phyloP scores from a whole-genome alignment of 805 yeast genomes.

The Wickerhamiella hasegawae region DNA sequence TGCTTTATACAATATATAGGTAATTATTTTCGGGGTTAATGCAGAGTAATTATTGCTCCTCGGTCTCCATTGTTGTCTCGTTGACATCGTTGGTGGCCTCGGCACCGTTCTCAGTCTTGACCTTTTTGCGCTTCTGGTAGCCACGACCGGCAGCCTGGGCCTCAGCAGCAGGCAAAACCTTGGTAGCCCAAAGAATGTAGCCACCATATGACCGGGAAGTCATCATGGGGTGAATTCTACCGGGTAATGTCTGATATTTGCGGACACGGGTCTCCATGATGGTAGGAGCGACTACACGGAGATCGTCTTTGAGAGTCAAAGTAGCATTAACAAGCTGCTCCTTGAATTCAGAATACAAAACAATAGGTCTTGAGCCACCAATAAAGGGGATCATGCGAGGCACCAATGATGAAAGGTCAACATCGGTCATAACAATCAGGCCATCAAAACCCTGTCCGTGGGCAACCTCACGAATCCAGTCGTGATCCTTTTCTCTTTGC shows the following conservation, averaged over 20 bases:
- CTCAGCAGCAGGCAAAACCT: constrained; percentile 58
- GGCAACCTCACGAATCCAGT: constrained; percentile 29
- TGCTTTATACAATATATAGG: too few species aligned
- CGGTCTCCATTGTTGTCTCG: too few species aligned
- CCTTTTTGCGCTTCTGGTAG: constrained; percentile 4
- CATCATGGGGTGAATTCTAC: constrained; percentile 90
- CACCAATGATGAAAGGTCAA: constrained; percentile 50
- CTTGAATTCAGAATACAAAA: constrained; percentile 65
- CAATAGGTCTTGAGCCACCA: constrained; percentile 79
- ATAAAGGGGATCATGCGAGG: constrained; percentile 45
- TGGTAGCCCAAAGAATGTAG: constrained; percentile 57
- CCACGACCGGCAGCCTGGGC: constrained; percentile 46
- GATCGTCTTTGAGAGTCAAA: constrained; percentile 47
- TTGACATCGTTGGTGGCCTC: neutral
- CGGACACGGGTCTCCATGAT: constrained; percentile 70
- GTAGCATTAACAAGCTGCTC: constrained; percentile 65
- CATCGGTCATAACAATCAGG: constrained; percentile 53
- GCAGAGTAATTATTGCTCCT: too few species aligned
- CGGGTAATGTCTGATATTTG: constrained; percentile 82
- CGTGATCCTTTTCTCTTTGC: constrained; percentile 30
- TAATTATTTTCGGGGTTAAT: too few species aligned
- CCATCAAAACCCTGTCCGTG: constrained; percentile 51
- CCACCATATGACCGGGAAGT: constrained; percentile 90
- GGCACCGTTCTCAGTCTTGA: neutral
- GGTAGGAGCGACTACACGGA: constrained; percentile 65